Base-by-base conservation (phyloP, 169 alveolate species). In the Eimeria acervulina region DNA sequence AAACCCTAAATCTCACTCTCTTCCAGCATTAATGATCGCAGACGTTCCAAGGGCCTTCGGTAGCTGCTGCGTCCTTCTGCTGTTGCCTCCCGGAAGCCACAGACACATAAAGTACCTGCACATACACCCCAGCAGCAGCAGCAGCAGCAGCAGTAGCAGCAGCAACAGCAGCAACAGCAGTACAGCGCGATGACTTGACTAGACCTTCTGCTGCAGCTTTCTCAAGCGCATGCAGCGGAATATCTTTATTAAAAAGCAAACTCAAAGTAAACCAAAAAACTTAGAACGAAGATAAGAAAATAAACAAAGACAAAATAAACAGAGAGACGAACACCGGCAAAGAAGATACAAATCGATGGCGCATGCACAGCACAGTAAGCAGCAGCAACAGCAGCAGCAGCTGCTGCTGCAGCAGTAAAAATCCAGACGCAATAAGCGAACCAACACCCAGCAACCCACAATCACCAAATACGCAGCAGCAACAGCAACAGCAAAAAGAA, bases 91-190 rank as follows among this genome's bases (percentile, higher is more conserved):
- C 26, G 70, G 76, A n/a, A 66, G 72, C 93, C 88, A 93, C 76
- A 81, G 47, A 33, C 99, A 97, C 93, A 98, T 98, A 31, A 98
- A 97, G 59, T 98, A 97, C 31, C 98, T 99, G 83, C 96, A 31
- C 40, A 26, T 8, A 70, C 7, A 31, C 88, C 42, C 52, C 21
- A 72, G 26, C 42, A 72, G 84, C 84, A 72, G 52, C 51, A 72
- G 84, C 84, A 72, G 51, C 84, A 28, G 26, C 51, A 72, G 84
- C 84, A n/a, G 84, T 12, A 72, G 52, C 51, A 40, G 80, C 7
- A 72, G 76, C 23, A 63, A 28, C 23, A 63, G 76, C 10, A 2
- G 31, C 68, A 55, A 23, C 68, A 55, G 68, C 68, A 55, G 21
- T n/a, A n/a, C n/a, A n/a, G n/a, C n/a, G n/a, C n/a, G n/a, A n/a